Evolutionary conservation across 2,329 filamentous ascomycete genomes (phyloP).

Genomic region (Chalaropsis thielavioides): DNA sequence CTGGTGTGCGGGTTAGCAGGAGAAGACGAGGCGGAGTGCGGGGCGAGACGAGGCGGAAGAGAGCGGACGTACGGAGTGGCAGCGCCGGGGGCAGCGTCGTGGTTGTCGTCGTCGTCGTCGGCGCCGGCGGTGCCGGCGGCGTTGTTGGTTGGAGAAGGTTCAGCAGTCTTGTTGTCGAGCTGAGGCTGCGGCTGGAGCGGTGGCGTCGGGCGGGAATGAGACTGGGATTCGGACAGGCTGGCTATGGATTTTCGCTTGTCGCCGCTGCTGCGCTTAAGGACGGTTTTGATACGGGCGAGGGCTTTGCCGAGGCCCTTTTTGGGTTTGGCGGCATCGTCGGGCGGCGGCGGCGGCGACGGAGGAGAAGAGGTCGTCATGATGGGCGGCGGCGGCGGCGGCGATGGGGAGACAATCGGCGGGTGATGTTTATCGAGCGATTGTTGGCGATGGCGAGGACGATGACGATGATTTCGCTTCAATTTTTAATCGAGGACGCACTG

Average conservation of each 20-base stretch:
- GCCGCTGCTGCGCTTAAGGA: constrained; percentile 29
- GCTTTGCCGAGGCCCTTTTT: constrained; percentile 36
- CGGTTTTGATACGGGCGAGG: constrained; percentile 36
- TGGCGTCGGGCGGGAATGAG: not conserved
- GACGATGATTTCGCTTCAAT: no score
- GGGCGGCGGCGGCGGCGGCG: not conserved
- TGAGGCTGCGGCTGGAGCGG: not conserved
- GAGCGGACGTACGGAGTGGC: not conserved
- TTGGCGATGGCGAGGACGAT: no score
- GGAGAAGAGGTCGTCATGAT: not conserved
- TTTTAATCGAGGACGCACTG: no score
- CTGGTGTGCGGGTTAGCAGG: not conserved
- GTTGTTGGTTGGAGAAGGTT: not conserved
- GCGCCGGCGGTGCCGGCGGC: not conserved
- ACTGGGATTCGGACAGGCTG: not conserved
- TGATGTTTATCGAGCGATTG: no score
- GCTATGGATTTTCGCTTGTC: constrained; percentile 18
- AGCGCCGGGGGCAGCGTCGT: not conserved
- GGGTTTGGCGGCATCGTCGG: constrained; percentile 23
- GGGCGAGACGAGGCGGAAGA: not conserved
- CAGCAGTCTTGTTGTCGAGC: not conserved
- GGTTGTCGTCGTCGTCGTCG: not conserved
- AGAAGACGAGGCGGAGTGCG: not conserved
- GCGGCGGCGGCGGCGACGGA: not conserved
- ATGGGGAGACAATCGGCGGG: not conserved